Base-by-base conservation (phyloP, 179 eudicot species). In the Vitellaria paradoxa region DNA sequence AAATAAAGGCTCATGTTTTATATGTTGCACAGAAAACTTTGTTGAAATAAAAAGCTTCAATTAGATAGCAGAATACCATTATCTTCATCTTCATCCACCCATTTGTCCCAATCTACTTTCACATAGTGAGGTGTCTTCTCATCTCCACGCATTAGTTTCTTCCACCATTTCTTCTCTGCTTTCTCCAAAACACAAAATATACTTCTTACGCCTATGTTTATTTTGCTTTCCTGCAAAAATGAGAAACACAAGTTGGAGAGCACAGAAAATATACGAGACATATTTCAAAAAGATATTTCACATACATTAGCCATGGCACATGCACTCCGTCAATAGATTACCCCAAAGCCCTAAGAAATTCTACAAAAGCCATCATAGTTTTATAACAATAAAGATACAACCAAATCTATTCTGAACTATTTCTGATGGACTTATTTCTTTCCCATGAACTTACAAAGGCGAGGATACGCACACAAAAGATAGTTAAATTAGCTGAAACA, bases 31-130 rank as follows among this genome's bases (percentile, higher is more conserved):
- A 65, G 6, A 49, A 26, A 4, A 75, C 17, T 17, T 37, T 74
- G 59, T 65, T 5, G 21, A 52, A 11, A 55, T 37, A 1, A 26
- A 18, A 47, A 67, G n/a, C 3, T 10, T 1, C 4, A 52, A 45
- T 6, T 20, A 17, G 53, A 7, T 1, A 14, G 37, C 24, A 77
- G 21, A 66, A 68, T 79, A 91, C 84, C 90, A 70, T 80, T 71
- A 70, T 85, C 90, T 71, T 95, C 99, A 83, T 95, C 99, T 89
- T 93, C 97, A 91, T 95, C 99, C 40, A 79, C 92, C 99, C 99
- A 95, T 76, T 93, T 95, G 77, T 95, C 99, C 99, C 99, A 95
- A 65, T 95, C 99, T 72, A 95, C 97, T 88, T 95, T 93, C 73
- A 95, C 88, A 24, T 90, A 95, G 78, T 90, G 97, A 50, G 99